Evolutionary conservation across 352 stramenopile genomes (phyloP).

Genomic region (Achlya hypogyna): DNA sequence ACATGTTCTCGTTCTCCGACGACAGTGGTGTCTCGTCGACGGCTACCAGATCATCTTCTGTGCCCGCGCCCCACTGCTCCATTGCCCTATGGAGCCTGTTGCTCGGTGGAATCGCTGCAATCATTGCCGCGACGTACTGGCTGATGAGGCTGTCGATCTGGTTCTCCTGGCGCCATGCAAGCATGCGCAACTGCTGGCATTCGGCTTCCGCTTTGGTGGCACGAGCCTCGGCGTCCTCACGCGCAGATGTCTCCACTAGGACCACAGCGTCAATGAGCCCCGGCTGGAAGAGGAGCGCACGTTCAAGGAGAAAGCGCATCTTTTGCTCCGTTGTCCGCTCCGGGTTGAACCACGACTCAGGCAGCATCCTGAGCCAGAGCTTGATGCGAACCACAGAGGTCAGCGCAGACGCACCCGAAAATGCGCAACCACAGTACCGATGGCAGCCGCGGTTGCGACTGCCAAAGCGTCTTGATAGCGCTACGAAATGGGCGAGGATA

Average conservation of each 20-base stretch:
- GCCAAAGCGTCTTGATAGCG: background rate
- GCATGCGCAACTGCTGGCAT: slow-evolving; percentile 10
- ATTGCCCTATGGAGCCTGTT: no score
- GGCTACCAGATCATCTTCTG: slow-evolving; percentile 3
- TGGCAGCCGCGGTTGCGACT: background rate
- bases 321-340: slow-evolving; percentile 2
- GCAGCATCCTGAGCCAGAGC: background rate
- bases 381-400: background rate
- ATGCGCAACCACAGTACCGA: slow-evolving; percentile 8
- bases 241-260: slow-evolving; percentile 12
- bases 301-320: slow-evolving; percentile 8
- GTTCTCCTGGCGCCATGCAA: slow-evolving; percentile 19
- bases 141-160: slow-evolving; percentile 17
- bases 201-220: slow-evolving; percentile 20
- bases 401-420: background rate
- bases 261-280: background rate
- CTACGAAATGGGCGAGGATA: slow-evolving; percentile 6
- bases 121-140: no score
- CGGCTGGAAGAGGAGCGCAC: background rate
- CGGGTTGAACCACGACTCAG: slow-evolving; percentile 2
- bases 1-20: no score
- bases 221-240: slow-evolving; percentile 14
- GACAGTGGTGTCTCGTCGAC: no score
- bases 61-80: background rate
- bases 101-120: no score